Conservation (phyloP, 371 early-diverging fungal species). For the Saksenaea oblongispora region DNA sequence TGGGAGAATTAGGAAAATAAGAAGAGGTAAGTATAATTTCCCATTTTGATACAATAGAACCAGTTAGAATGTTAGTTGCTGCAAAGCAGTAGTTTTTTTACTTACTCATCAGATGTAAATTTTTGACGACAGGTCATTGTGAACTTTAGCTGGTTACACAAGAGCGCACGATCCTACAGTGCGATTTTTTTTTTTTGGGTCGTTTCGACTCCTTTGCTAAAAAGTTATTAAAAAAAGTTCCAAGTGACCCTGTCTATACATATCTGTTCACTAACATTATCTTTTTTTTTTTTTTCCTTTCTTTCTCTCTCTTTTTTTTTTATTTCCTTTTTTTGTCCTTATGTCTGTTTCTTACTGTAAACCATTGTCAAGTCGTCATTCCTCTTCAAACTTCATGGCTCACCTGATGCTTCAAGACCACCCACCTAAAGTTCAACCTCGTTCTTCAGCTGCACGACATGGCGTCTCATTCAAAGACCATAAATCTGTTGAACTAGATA, state of each 20-base stretch:
- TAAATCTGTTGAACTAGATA: conserved; percentile 34
- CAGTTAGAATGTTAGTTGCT: too few relatives aligned
- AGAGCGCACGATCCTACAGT: not conserved
- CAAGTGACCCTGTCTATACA: conserved; percentile 9
- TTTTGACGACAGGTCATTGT: not conserved
- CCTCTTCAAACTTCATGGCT: conserved; percentile 17
- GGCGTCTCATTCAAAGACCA: conserved; percentile 23
- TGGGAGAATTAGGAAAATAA: too few relatives aligned
- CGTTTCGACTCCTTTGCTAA: conserved; percentile 5
- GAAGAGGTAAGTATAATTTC: too few relatives aligned
- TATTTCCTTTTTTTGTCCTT: conserved; percentile 11
- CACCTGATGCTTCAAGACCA: conserved; percentile 22
- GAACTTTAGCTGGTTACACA: not conserved
- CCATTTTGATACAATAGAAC: too few relatives aligned
- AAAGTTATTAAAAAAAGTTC: conserved; percentile 2
- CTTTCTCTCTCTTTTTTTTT: conserved; percentile 4
- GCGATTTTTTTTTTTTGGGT: not conserved
- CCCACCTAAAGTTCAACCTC: conserved; percentile 42
- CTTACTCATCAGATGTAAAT: not conserved
- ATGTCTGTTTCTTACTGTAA: conserved; percentile 13
- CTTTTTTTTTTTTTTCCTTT: conserved; percentile 4
- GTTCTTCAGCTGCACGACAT: conserved; percentile 45
- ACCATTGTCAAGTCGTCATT: conserved; percentile 12
- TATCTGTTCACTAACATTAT: conserved; percentile 1
- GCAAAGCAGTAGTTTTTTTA: too few relatives aligned